Percentiles rank a stretch among this genome's conserved stretches.
Evolutionary conservation across 139 green algal genomes (phyloP).

Genomic region (Tetraselmis chui): DNA sequence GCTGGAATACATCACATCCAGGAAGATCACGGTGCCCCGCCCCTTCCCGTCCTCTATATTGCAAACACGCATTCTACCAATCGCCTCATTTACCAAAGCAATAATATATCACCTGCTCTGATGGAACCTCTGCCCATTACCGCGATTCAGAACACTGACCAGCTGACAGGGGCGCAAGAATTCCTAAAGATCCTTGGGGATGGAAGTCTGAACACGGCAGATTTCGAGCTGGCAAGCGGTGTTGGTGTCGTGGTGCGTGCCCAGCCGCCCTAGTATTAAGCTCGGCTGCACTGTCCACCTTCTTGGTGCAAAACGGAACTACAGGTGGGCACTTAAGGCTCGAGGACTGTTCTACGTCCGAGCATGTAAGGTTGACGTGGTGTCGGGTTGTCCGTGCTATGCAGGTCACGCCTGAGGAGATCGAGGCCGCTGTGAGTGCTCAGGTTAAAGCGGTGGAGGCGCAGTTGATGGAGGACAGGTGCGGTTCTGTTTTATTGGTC

Average conservation of each 20-base stretch:
- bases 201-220: constrained; percentile 35
- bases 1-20: constrained; percentile 57
- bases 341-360: not conserved
- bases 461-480: constrained; percentile 61
- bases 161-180: constrained; percentile 78
- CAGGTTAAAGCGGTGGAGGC: constrained; percentile 42
- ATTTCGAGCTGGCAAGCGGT: constrained; percentile 60
- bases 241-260: constrained; percentile 71
- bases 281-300: not conserved
- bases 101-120: not conserved
- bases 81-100: not conserved
- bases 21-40: constrained; percentile 56
- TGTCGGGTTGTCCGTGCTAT: not conserved
- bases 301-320: not conserved
- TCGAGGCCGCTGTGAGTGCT: constrained; percentile 49
- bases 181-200: constrained; percentile 61
- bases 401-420: constrained; percentile 56
- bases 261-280: too few relatives aligned
- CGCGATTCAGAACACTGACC: constrained; percentile 45
- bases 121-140: not conserved
- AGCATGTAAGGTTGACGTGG: not conserved
- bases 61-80: not conserved
- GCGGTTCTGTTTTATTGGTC: constrained; percentile 7
- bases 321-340: not conserved
- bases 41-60: constrained; percentile 1